phyloP scores from a whole-genome alignment of 257 asterid genomes.

The Capsicum pubescens region DNA sequence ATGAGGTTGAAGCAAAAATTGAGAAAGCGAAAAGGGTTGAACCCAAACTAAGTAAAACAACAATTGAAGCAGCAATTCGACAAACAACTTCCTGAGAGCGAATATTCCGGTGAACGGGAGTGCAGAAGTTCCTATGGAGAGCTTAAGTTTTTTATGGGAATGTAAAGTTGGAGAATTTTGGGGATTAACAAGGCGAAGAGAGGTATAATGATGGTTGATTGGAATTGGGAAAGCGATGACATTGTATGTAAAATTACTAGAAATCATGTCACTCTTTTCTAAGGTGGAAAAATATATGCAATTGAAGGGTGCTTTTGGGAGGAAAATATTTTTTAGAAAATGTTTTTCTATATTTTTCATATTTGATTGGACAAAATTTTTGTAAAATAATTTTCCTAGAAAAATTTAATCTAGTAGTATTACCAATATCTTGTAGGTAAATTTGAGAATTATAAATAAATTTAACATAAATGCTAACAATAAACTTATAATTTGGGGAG shows the following conservation, averaged over 20 bases:
- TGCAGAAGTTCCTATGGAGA: neutral
- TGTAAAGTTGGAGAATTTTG: neutral
- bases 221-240: conserved; percentile 1
- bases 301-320: too few species aligned
- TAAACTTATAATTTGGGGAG: too few species aligned
- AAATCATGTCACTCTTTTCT: neutral
- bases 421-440: too few species aligned
- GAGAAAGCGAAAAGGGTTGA: conserved; percentile 50
- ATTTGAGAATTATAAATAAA: too few species aligned
- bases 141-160: neutral
- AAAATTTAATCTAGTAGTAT: too few species aligned
- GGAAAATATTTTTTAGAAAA: too few species aligned
- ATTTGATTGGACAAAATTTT: too few species aligned
- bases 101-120: neutral
- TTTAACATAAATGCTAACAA: too few species aligned
- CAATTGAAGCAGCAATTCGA: conserved; percentile 49
- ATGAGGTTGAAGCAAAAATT: conserved; percentile 35
- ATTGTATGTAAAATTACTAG: neutral
- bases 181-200: neutral
- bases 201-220: neutral
- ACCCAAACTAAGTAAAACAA: conserved; percentile 50
- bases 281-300: neutral
- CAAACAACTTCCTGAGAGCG: conserved; percentile 50
- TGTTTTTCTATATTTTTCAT: too few species aligned
- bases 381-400: too few species aligned